phyloP scores from a whole-genome alignment of 2,329 filamentous ascomycete species.

The Pseudophaeomoniella oleicola region DNA sequence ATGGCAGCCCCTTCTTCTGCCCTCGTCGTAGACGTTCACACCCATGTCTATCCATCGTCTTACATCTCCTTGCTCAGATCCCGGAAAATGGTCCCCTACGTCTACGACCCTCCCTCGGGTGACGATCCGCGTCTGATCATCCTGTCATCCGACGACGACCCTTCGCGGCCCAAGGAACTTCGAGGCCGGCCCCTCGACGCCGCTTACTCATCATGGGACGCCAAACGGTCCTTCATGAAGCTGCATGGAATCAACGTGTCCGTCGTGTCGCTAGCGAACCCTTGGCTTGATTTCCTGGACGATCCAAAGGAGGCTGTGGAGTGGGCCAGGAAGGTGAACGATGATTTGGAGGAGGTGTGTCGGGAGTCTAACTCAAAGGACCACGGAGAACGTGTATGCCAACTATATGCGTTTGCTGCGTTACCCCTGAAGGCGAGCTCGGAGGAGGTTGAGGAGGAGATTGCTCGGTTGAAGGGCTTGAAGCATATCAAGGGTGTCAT shows the following conservation, averaged over 20 bases:
- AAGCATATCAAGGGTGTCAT: constrained; percentile 71
- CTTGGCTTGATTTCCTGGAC: constrained; percentile 77
- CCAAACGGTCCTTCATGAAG: constrained; percentile 82
- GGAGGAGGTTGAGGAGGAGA: constrained; percentile 48
- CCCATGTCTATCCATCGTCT: constrained; percentile 47
- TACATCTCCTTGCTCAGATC: constrained; percentile 43
- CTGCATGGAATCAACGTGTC: constrained; percentile 67
- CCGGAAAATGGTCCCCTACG: constrained; percentile 31
- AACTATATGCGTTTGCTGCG: constrained; percentile 70
- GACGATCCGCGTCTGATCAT: constrained; percentile 29
- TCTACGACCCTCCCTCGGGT: constrained; percentile 22
- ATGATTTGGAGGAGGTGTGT: constrained; percentile 64
- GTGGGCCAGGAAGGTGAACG: constrained; percentile 57
- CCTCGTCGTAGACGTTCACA: constrained; percentile 45
- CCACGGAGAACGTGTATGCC: constrained; percentile 14
- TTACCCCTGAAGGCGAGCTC: constrained; percentile 59
- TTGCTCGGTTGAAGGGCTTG: constrained; percentile 46
- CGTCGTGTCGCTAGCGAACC: constrained; percentile 80
- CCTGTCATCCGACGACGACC: constrained; percentile 29
- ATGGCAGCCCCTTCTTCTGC: constrained; percentile 12
- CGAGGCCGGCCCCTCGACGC: constrained; percentile 70
- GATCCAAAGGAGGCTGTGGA: constrained; percentile 42
- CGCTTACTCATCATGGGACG: constrained; percentile 65
- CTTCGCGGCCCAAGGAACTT: constrained; percentile 20
- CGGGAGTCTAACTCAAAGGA: constrained; percentile 21